These are phyloP conservation scores for Veloporphyrellus conicus DNA, from an alignment of 1,284 basidiomycete genomes.

Conservation along the genomic window DNA sequence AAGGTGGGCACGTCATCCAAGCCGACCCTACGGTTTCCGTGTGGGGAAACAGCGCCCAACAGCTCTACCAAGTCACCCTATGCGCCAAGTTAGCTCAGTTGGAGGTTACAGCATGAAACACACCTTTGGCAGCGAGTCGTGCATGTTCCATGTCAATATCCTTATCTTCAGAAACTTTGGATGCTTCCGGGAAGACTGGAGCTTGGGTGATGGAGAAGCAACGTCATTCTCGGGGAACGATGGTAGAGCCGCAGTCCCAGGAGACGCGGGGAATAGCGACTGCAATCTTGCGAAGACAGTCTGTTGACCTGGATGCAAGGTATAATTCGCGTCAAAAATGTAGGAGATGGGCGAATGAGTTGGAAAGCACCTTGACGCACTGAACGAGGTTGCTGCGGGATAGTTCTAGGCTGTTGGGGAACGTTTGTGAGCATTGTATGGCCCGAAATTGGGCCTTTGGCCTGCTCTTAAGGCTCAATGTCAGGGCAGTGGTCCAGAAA, in stretches of 20 bases:
- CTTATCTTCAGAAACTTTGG: conserved; percentile 47
- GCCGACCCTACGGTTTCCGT: conserved; percentile 34
- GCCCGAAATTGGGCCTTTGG: conserved; percentile 20
- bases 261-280: conserved; percentile 39
- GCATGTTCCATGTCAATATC: conserved; percentile 71
- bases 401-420: conserved; percentile 19
- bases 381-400: conserved; percentile 17
- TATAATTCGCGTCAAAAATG: conserved; percentile 2
- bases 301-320: conserved; percentile 27
- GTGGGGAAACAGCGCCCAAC: conserved; percentile 60
- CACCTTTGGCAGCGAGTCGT: conserved; percentile 71
- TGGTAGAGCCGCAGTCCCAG: conserved; percentile 14
- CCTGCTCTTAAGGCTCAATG: conserved; percentile 29
- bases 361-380: conserved; percentile 25
- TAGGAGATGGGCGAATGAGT: neutral
- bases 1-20: conserved; percentile 34
- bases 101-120: conserved; percentile 4
- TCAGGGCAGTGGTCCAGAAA: conserved; percentile 24
- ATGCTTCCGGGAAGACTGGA: conserved; percentile 30
- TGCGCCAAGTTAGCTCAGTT: conserved; percentile 5
- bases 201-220: conserved; percentile 19
- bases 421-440: conserved; percentile 22
- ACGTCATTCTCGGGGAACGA: conserved; percentile 20
- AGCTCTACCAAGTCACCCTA: conserved; percentile 76
- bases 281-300: conserved; percentile 44